Conservation (phyloP, 225 moss, liverwort and hornwort species). For the Pseudisothecium myosuroides region DNA sequence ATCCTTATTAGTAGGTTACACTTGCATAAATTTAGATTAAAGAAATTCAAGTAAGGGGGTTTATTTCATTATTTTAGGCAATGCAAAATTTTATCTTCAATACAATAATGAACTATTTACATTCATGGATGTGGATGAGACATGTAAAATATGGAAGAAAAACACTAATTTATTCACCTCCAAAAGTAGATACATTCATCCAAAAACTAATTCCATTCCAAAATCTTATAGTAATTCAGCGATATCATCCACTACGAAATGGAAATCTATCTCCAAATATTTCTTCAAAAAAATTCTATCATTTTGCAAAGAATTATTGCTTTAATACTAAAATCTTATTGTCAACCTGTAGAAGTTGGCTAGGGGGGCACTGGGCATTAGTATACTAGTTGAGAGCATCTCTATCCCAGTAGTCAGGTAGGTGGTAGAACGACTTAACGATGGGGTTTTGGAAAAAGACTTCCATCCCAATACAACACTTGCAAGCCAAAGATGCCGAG, state of each 20-base stretch:
- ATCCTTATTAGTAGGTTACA: accelerated
- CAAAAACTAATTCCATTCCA: too few relatives aligned
- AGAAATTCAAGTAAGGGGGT: accelerated
- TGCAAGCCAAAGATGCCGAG: too few relatives aligned
- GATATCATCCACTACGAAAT: accelerated
- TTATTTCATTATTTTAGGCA: not conserved
- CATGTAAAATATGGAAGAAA: not conserved
- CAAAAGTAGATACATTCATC: not conserved
- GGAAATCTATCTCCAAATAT: not conserved
- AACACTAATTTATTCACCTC: not conserved
- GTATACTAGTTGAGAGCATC: not conserved
- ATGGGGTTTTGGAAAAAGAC: too few relatives aligned
- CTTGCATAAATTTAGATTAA: not conserved
- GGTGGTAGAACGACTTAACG: too few relatives aligned
- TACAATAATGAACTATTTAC: not conserved
- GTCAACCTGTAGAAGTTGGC: not conserved
- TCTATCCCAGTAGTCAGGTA: accelerated
- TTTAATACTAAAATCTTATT: not conserved
- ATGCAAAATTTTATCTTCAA: not conserved
- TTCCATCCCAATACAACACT: too few relatives aligned
- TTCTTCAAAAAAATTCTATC: not conserved
- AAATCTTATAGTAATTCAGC: not conserved
- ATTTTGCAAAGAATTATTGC: not conserved
- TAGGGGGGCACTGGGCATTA: accelerated
- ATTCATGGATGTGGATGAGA: not conserved